Conservation (phyloP, 2,329 filamentous ascomycete species). For the Nothopassalora personata region DNA sequence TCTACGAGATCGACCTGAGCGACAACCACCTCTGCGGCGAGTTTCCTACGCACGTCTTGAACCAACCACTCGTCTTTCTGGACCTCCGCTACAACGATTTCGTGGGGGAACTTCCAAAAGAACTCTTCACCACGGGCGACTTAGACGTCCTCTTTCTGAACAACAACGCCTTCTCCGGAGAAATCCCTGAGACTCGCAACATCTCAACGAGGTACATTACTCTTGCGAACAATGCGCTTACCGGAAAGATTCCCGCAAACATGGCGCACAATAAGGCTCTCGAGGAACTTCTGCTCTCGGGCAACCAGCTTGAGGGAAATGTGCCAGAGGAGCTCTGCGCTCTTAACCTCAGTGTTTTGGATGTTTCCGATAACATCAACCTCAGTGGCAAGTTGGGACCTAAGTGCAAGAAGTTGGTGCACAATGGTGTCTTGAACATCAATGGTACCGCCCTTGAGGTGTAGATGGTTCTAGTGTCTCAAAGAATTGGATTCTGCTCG, state of each 20-base stretch:
- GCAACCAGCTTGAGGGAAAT: slow-evolving; percentile 11
- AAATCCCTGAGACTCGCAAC: slow-evolving; percentile 7
- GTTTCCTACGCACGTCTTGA: slow-evolving; percentile 8
- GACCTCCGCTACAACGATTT: slow-evolving; percentile 16
- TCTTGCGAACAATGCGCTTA: slow-evolving; percentile 12
- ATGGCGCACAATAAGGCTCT: slow-evolving; percentile 3
- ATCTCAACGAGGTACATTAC: slow-evolving; percentile 5
- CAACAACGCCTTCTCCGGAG: slow-evolving; percentile 14
- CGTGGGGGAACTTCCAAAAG: slow-evolving; percentile 3
- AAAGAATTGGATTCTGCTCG: background rate
- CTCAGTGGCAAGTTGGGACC: slow-evolving; percentile 9
- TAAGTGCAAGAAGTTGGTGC: slow-evolving; percentile 5
- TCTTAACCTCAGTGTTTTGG: slow-evolving; percentile 6
- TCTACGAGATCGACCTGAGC: slow-evolving; percentile 14
- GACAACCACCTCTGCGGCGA: slow-evolving; percentile 7
- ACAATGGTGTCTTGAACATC: slow-evolving; percentile 6
- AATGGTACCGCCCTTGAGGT: background rate
- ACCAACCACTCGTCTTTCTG: slow-evolving; percentile 7
- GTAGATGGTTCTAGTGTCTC: no score
- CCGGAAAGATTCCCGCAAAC: slow-evolving; percentile 9
- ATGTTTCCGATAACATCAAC: slow-evolving; percentile 9
- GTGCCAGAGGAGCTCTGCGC: slow-evolving; percentile 14
- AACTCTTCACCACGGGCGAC: slow-evolving; percentile 10
- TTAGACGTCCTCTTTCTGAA: slow-evolving; percentile 13
- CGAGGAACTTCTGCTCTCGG: slow-evolving; percentile 9